A percentile compares a stretch with the other conserved stretches of the same genome.
These are phyloP conservation scores for Boletus reticuloceps DNA, from an alignment of 768 basidiomycete species.

Conservation along the genomic window DNA sequence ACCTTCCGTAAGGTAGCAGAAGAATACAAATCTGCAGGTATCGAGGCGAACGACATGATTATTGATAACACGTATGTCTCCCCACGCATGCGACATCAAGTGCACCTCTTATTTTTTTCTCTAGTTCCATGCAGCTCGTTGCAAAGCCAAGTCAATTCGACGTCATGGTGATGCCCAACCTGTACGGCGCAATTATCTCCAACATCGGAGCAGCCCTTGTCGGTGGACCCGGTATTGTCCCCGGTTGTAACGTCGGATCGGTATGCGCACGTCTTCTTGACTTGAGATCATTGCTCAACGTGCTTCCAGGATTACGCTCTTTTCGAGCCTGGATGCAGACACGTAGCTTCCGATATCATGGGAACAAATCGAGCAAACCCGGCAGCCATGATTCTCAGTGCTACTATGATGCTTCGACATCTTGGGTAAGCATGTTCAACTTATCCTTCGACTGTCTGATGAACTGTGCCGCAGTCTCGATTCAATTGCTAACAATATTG, in stretches of 20 bases:
- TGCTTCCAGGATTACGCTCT: constrained; percentile 82
- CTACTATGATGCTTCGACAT: constrained; percentile 97
- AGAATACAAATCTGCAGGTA: constrained; percentile 92
- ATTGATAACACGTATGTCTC: constrained; percentile 89
- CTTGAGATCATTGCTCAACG: background rate
- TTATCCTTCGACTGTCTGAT: constrained; percentile 15
- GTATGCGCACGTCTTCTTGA: constrained; percentile 40
- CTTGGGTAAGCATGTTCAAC: constrained; percentile 62
- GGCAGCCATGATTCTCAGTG: constrained; percentile 94
- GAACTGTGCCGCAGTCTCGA: constrained; percentile 60
- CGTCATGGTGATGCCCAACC: constrained; percentile 99
- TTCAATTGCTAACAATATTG: constrained; percentile 89
- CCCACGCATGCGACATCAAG: background rate
- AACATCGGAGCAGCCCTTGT: constrained; percentile 99
- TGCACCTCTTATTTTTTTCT: constrained; percentile 3
- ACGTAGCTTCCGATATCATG: constrained; percentile 94
- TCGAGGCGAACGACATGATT: constrained; percentile 96
- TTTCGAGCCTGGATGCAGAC: constrained; percentile 98
- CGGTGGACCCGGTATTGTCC: constrained; percentile 96
- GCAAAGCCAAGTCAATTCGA: constrained; percentile 95
- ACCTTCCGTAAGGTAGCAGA: constrained; percentile 96
- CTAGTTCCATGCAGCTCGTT: constrained; percentile 98
- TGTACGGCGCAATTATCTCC: constrained; percentile 96
- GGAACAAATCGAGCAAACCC: constrained; percentile 96
- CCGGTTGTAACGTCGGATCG: constrained; percentile 96